Evolutionary conservation across 805 yeast species (phyloP), one percentile per base, ranked within the genome.

Genomic region (Tetrapisispora namnaoensis): DNA sequence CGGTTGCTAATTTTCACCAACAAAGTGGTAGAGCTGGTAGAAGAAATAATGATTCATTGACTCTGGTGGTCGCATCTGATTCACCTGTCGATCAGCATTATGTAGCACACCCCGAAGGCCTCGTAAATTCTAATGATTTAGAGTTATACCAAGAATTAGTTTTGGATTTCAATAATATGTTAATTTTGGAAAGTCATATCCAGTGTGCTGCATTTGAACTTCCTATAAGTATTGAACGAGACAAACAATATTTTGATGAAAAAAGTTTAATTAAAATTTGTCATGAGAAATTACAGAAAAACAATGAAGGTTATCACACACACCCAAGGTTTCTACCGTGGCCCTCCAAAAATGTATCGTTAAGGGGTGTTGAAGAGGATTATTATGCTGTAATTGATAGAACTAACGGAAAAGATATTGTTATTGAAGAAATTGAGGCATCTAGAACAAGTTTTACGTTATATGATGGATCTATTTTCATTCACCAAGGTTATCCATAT

Each of bases 1-100:
- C 95, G 47, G 74, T 89, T 51, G 82, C 95, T 45, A 88, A 88
- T 52, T 78, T 93, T 61, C 87, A 90, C 57, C 99, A 93, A 66
- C 99, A 93, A 61, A 83, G 93, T 70, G 99, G 99, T 36, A 75
- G 99, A 60, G 98, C 96, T 0, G 99, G 99, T 17, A 74, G 99
- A 63, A 79, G 96, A 54, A 78, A 76, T 46, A 77, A 77, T 47
- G 97, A 93, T 44, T 87, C 96, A 4, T 67, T 93, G 60, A 91
- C 96, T 0, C 69, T 93, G 3, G 79, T 85, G 47, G 86, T 93
- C 13, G 93, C 90, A 1, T 84, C 93, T 36, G 78, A 80, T 24
- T 80, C 82, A 16, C 95, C 97, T 0, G 79, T 88, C 1, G 96
- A 91, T 65, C 95, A 88, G 57, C 82, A 84, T 61, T 91, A 83